These are phyloP conservation scores for Botrytis porri DNA, from an alignment of 2,329 filamentous ascomycete genomes.

Conservation along the genomic window DNA sequence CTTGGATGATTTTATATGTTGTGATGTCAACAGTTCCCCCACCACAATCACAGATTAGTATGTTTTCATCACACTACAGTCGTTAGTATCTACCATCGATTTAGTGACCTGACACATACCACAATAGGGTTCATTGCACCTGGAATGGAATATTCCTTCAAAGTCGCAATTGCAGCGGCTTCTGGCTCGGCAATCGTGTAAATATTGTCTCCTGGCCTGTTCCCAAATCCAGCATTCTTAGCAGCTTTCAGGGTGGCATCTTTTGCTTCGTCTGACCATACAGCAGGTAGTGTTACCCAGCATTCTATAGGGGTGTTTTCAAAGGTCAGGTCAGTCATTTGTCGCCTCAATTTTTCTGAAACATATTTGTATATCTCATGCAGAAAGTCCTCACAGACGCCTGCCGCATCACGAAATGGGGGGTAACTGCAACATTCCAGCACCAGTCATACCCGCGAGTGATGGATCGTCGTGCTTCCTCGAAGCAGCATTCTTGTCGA, in stretches of 20 bases:
- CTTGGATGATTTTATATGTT: constrained; percentile 28
- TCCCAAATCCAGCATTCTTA: constrained; percentile 28
- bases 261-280: constrained; percentile 33
- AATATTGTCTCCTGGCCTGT: constrained; percentile 23
- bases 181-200: constrained; percentile 34
- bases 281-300: constrained; percentile 33
- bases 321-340: constrained; percentile 23
- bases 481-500: constrained; percentile 27
- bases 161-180: constrained; percentile 30
- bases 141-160: constrained; percentile 22
- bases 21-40: constrained; percentile 34
- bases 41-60: constrained; percentile 33
- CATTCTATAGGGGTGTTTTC: constrained; percentile 28
- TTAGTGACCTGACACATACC: constrained; percentile 14
- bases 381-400: constrained; percentile 31
- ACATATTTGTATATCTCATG: constrained; percentile 25
- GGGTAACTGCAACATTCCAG: constrained; percentile 25
- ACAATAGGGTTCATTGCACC: constrained; percentile 22
- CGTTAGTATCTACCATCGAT: not conserved
- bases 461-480: constrained; percentile 26
- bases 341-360: constrained; percentile 12
- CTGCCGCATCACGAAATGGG: constrained; percentile 22
- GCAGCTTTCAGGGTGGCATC: constrained; percentile 30
- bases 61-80: constrained; percentile 24
- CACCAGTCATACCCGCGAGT: constrained; percentile 15